Evolutionary conservation across 495 filamentous ascomycete species (phyloP), one percentile per base, ranked within the genome.

Genomic region (Sporormia fimetaria): DNA sequence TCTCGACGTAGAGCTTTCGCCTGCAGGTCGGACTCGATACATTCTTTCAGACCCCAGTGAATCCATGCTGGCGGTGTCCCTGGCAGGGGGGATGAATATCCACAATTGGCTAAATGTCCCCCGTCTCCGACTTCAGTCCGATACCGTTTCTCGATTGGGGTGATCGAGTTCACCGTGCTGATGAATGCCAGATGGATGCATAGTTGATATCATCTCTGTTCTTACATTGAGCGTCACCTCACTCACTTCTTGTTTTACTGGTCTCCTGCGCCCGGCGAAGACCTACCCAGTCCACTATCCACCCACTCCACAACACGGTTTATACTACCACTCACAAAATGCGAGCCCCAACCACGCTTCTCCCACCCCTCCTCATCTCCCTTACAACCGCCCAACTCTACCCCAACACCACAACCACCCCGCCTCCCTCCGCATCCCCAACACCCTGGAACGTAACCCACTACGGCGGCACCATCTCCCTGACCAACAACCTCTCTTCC

Each of bases 401-500:
- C 22, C 14, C 31, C 6, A 28, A 36, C 31, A 42, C 38, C 21
- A 48, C 21, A 14, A 40, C 37, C 12, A 23, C 45, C n/a, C 9
- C 32, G 4, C 36, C 44, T 10, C 8, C 15, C 12, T 25, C 32
- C 14, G 37, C 46, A 14, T 3, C 37, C 16, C 22, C 26, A 20
- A 26, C 40, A 3, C 25, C 39, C 14, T 49, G 46, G 46, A 49
- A 49, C 20, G 35, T 40, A 10, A 49, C 46, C n/a, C 22, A 15
- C 29, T 28, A n/a, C 9, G 40, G 40, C n/a, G 39, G 46, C 12
- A 18, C 27, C 20, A 35, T 49, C 12, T 43, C 43, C 22, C 35
- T 49, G n/a, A 49, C 46, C 11, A 49, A 49, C 21, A 16, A 23
- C 21, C 46, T 49, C 24, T 39, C 46, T 5, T 28, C 34, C 12